Base-by-base conservation (phyloP, 805 yeast genomes). In the Saturnispora zaruensis region DNA sequence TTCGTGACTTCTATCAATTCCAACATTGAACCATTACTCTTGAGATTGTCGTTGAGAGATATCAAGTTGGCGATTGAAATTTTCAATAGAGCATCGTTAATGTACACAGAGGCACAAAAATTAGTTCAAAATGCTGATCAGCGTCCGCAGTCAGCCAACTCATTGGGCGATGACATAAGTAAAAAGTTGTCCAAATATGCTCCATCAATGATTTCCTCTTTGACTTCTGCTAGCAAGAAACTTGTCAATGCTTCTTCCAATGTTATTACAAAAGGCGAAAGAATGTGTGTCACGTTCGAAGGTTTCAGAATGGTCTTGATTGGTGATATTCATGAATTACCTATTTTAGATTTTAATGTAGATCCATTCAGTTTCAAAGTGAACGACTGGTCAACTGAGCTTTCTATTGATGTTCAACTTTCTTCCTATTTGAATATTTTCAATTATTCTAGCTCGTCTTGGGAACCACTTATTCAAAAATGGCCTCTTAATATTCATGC, bases 401-500 rank as follows among this genome's bases (percentile, higher is more conserved):
- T 90, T 49, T 82, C 81, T 57, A 85, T 87, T 1, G 81, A 79
- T 50, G 72, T 84, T 0, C 76, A 77, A 24, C 65, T 89, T 33
- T 85, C 79, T 53, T 74, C 88, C 0, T 77, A 70, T 53, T 76
- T 85, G 8, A 89, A 87, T 64, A 78, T 87, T 20, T 90, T 85
- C 71, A 89, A 89, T 63, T 90, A 90, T 63, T 78, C 96, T 0
- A 79, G 85, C 53, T 89, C 96, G 3, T 77, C 88, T 0, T 90
- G 99, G 98, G 98, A 93, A 59, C 97, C 99, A 0, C 69, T 93
- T 43, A 64, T 93, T 45, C 99, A 93, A 60, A 83, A 91, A 0
- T 85, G 96, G 86, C 82, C 87, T 6, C 71, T 91, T 46, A 81
- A 87, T 0, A 66, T 87, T 11, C 87, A 85, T 62, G 78, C 84